Conservation (phyloP, 2,329 filamentous ascomycete genomes). For the Ophiosphaerella narmari region DNA sequence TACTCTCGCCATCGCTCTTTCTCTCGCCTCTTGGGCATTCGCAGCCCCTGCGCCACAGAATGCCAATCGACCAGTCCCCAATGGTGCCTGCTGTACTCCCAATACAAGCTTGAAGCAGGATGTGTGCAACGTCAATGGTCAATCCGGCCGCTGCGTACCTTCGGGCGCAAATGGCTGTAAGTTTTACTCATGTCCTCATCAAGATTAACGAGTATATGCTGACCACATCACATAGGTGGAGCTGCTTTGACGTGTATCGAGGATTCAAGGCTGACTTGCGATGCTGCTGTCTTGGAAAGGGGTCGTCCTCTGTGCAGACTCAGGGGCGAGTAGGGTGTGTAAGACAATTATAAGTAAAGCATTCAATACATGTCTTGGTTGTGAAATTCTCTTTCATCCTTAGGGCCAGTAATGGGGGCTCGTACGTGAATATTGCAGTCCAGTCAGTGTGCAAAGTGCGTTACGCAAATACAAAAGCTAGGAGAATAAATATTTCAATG, state of each 20-base stretch:
- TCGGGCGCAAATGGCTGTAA: constrained; percentile 29
- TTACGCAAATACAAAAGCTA: too few relatives aligned
- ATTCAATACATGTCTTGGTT: neutral
- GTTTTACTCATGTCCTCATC: neutral
- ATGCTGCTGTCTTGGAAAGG: constrained; percentile 28
- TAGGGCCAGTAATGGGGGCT: too few relatives aligned
- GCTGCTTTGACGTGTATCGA: constrained; percentile 34
- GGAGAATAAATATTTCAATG: too few relatives aligned
- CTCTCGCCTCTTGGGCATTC: constrained; percentile 20
- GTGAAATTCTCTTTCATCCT: neutral
- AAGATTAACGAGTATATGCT: neutral
- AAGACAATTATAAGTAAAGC: neutral
- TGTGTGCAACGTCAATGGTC: constrained; percentile 35
- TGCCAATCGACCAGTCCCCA: constrained; percentile 28
- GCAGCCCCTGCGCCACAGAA: constrained; percentile 27
- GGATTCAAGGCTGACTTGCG: constrained; percentile 28
- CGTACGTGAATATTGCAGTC: too few relatives aligned
- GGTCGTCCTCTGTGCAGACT: constrained; percentile 25
- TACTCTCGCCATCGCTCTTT: constrained; percentile 22
- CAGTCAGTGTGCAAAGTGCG: too few relatives aligned
- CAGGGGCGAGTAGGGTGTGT: neutral
- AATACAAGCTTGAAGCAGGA: constrained; percentile 38
- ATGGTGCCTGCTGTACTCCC: constrained; percentile 29
- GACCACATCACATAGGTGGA: constrained; percentile 20
- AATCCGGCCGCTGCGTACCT: constrained; percentile 33